phyloP scores from a whole-genome alignment of 2,329 filamentous ascomycete species.

The Ustulina deusta region DNA sequence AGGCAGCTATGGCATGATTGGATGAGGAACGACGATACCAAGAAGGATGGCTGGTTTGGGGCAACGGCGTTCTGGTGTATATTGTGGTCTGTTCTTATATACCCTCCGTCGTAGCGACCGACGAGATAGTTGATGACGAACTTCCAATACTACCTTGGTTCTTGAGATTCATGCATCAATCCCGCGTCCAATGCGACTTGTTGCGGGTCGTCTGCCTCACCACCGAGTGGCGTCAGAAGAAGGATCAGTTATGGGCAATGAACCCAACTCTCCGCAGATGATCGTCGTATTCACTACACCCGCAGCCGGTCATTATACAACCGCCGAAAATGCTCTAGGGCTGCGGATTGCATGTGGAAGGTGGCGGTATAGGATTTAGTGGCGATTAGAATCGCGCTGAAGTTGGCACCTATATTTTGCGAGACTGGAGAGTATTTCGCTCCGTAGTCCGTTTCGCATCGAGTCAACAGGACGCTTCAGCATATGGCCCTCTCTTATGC shows the following conservation, averaged over 20 bases:
- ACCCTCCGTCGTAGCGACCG: conserved; percentile 30
- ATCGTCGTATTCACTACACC: background rate
- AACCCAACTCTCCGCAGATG: background rate
- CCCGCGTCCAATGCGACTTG: conserved; percentile 26
- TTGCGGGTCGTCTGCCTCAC: conserved; percentile 7
- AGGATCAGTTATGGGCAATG: background rate
- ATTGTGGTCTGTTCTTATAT: conserved; percentile 35
- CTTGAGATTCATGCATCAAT: conserved; percentile 24
- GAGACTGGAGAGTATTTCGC: conserved; percentile 13
- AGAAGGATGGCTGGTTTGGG: conserved; percentile 17
- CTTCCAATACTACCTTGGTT: conserved; percentile 23
- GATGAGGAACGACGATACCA: conserved; percentile 25
- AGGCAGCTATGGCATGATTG: conserved; percentile 2
- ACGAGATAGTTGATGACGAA: conserved; percentile 30
- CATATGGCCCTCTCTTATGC: conserved; percentile 2
- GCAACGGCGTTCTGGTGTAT: conserved; percentile 35
- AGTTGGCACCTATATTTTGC: conserved; percentile 11
- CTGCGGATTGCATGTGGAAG: conserved; percentile 8
- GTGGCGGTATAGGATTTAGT: background rate
- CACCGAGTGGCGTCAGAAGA: background rate
- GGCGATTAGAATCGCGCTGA: background rate
- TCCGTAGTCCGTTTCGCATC: background rate
- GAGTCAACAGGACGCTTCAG: background rate
- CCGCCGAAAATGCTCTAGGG: background rate
- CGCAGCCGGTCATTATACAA: background rate